These are phyloP conservation scores for Cyberlindnera americana DNA, from an alignment of 805 yeast genomes.

Conservation along the genomic window DNA sequence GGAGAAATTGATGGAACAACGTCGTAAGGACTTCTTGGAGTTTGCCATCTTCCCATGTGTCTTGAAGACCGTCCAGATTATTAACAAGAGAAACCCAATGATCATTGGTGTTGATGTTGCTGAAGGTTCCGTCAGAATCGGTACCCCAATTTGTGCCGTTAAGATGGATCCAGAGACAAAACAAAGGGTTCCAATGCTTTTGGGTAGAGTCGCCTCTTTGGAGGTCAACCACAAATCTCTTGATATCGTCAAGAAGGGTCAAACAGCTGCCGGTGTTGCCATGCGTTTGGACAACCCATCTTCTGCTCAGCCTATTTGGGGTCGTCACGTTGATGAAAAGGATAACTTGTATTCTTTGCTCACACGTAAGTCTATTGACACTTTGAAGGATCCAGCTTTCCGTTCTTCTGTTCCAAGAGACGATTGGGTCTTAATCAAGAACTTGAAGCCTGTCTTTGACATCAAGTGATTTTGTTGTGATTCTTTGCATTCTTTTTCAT, in stretches of 20 bases:
- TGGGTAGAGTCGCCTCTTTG: constrained; percentile 89
- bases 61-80: constrained; percentile 88
- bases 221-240: constrained; percentile 92
- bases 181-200: constrained; percentile 57
- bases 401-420: constrained; percentile 91
- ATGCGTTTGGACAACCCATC: constrained; percentile 94
- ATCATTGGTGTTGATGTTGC: constrained; percentile 96
- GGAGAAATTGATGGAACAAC: constrained; percentile 77
- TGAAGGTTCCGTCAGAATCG: constrained; percentile 85
- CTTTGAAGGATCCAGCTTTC: constrained; percentile 98
- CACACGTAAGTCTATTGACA: constrained; percentile 86
- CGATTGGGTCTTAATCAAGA: constrained; percentile 91
- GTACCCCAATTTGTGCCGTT: constrained; percentile 95
- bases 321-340: constrained; percentile 95
- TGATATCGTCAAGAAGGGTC: constrained; percentile 84
- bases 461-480: constrained; percentile 40
- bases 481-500: constrained; percentile 3
- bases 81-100: constrained; percentile 98
- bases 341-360: constrained; percentile 90
- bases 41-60: constrained; percentile 96
- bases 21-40: constrained; percentile 83
- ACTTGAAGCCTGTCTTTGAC: constrained; percentile 83
- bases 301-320: constrained; percentile 95
- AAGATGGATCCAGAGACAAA: constrained; percentile 84
- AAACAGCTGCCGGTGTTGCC: constrained; percentile 97